Conservation (phyloP, 164 flowering plant species). For the Kalanchoe fedtschenkoi region DNA sequence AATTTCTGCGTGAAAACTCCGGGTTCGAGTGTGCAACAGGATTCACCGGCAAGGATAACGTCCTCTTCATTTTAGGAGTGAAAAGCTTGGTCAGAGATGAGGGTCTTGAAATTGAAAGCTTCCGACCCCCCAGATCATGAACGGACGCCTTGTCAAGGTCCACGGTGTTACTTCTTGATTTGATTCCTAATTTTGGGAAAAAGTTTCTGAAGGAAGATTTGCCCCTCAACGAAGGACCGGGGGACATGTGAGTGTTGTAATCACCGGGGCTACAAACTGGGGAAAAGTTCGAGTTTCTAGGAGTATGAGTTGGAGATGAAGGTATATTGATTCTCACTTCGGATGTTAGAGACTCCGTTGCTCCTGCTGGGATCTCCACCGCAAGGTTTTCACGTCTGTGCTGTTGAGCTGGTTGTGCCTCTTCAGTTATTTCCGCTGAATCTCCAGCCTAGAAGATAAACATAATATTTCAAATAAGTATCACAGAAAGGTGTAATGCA, state of each 20-base stretch:
- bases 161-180: slow-evolving; percentile 27
- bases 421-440: slow-evolving; percentile 35
- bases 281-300: slow-evolving; percentile 29
- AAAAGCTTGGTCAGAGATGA: slow-evolving; percentile 59
- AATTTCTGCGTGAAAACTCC: slow-evolving; percentile 48
- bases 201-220: slow-evolving; percentile 44
- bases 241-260: slow-evolving; percentile 24
- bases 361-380: slow-evolving; percentile 26
- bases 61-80: slow-evolving; percentile 34
- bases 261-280: slow-evolving; percentile 41
- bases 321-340: slow-evolving; percentile 30
- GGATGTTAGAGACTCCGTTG: not conserved
- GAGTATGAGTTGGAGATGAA: slow-evolving; percentile 27
- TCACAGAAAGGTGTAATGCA: not conserved
- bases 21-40: slow-evolving; percentile 69
- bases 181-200: slow-evolving; percentile 69
- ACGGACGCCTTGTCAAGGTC: slow-evolving; percentile 71
- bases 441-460: slow-evolving; percentile 23
- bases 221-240: slow-evolving; percentile 36
- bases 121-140: slow-evolving; percentile 39
- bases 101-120: slow-evolving; percentile 34
- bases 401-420: slow-evolving; percentile 16
- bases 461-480: not conserved
- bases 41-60: slow-evolving; percentile 72
- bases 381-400: slow-evolving; percentile 17